These are phyloP conservation scores for Daldinia vernicosa DNA, from an alignment of 495 filamentous ascomycete species.

Conservation along the genomic window DNA sequence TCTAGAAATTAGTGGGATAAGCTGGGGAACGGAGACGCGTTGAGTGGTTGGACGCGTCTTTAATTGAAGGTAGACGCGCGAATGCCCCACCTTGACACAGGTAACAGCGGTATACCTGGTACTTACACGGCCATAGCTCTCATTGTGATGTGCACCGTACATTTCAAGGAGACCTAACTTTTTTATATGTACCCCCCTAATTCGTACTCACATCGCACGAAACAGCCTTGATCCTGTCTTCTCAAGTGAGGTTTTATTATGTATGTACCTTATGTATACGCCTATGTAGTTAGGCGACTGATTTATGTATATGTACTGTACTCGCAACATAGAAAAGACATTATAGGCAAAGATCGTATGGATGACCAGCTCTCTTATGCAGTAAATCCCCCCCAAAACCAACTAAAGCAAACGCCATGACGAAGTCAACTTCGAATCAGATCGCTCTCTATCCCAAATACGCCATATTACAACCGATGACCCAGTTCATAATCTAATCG, in stretches of 20 bases:
- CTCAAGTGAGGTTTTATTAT: constrained; percentile 31
- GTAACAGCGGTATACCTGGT: constrained; percentile 5
- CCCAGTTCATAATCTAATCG: constrained; percentile 39
- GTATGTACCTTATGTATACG: constrained; percentile 28
- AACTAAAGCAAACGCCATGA: constrained; percentile 27
- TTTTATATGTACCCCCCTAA: constrained; percentile 2
- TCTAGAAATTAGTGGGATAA: constrained; percentile 39
- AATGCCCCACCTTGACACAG: constrained; percentile 22
- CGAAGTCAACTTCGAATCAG: constrained; percentile 14
- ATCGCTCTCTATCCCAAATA: constrained; percentile 33
- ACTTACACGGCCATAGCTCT: not conserved
- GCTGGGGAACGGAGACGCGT: constrained; percentile 40
- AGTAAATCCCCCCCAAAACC: constrained; percentile 18
- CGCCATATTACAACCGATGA: constrained; percentile 34
- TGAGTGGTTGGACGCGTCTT: constrained; percentile 39
- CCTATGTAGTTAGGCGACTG: constrained; percentile 14
- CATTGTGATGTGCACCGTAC: not conserved
- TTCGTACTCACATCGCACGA: not conserved
- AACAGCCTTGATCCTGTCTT: constrained; percentile 6
- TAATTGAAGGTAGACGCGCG: constrained; percentile 36
- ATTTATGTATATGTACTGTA: constrained; percentile 32
- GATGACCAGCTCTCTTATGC: constrained; percentile 39
- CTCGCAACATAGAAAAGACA: constrained; percentile 40
- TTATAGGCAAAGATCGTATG: constrained; percentile 41
- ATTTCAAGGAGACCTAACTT: not conserved